Base-by-base conservation (phyloP, 495 filamentous ascomycete genomes). In the Neurospora sp. region DNA sequence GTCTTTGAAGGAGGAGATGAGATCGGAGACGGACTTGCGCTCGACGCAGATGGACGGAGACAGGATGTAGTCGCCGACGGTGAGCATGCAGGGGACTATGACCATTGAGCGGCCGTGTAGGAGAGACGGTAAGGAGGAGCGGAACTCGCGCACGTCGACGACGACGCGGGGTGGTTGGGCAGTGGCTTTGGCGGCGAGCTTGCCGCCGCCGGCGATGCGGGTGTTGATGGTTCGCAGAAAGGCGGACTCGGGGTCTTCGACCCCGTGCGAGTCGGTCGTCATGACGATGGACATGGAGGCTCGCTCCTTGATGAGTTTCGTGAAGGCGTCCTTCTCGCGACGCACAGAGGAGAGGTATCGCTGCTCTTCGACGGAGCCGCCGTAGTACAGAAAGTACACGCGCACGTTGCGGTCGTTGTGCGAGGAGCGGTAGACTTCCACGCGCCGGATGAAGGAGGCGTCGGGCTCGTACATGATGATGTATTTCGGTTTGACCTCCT, bases 391-490 rank as follows among this genome's bases (percentile, higher is more conserved):
- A 77, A 98, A 98, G 81, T 97, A 99, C 0, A 97, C 94, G 70
- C 91, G 86, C 41, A 98, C 91, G 77, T 94, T 94, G 39, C 94
- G 85, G 77, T 96, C 92, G 41, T 89, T 90, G 79, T 99, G 96
- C 12, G 93, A 97, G 72, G 93, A 96, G 44, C 96, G 90, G 81
- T 98, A 99, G 6, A 98, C 94, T 77, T 99, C 96, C 9, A 99
- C 91, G 37, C 96, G 86, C 42, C 96, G 90, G 75, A 98, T 97
- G 80, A 99, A 99, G 5, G 94, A 89, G n/a, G 94, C 88, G 76
- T 98, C 94, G 20, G 96, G 94, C 78, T 98, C 95, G 80, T 98
- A 99, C 96, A 99, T 98, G 78, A 99, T 92, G 65, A 99, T 93
- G 81, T 97, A 98, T 45, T 92, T 90, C 1, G 96, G 96, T 71